Percentiles rank a stretch among this genome's conserved stretches.
Conservation (phyloP, 78 protist genomes). For the Dictyostelium citrinum region DNA sequence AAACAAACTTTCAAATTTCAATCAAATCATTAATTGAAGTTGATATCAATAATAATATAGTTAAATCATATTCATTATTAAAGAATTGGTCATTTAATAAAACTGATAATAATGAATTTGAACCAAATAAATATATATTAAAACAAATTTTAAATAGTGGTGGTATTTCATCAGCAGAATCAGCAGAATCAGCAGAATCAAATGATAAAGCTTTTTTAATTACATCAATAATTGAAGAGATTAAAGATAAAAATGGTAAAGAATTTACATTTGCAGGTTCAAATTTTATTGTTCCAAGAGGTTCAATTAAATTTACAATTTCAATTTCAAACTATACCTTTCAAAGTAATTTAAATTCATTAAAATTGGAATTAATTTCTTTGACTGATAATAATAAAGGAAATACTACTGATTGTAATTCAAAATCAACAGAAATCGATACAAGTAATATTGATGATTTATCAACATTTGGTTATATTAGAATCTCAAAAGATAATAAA, state of each 20-base stretch:
- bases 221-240: neutral
- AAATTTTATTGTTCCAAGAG: neutral
- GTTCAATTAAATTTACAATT: conserved; percentile 6
- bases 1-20: neutral
- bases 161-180: neutral
- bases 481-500: conserved; percentile 1
- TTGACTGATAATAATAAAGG: neutral
- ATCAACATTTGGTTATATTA: neutral
- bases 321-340: neutral
- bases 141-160: neutral
- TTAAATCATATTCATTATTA: neutral
- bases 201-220: neutral
- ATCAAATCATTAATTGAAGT: neutral
- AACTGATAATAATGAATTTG: neutral
- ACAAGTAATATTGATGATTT: neutral
- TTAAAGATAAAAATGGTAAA: neutral
- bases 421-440: neutral
- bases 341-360: neutral
- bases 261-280: conserved; percentile 3
- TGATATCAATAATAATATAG: neutral
- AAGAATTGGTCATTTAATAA: neutral
- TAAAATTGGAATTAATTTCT: neutral
- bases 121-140: neutral
- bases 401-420: neutral
- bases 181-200: neutral